Percentiles rank a stretch among this genome's conserved stretches.
phyloP scores from a whole-genome alignment of 768 basidiomycete species.

The Lactarius deliciosus region DNA sequence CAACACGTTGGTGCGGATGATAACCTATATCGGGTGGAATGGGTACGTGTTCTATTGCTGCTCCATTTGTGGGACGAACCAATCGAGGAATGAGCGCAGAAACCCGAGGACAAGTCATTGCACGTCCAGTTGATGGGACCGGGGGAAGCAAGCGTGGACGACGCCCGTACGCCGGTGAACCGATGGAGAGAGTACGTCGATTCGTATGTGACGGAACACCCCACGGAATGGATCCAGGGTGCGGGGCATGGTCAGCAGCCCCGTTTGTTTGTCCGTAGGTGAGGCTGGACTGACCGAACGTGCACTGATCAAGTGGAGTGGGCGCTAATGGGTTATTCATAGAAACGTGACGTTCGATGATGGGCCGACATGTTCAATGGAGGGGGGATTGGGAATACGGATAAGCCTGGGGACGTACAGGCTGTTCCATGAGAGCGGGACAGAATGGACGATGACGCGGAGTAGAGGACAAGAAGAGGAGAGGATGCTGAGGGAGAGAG shows the following conservation, averaged over 20 bases:
- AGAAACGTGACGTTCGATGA: constrained; percentile 48
- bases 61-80: constrained; percentile 13
- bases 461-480: constrained; percentile 39
- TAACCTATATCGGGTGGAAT: constrained; percentile 75
- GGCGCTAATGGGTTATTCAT: constrained; percentile 43
- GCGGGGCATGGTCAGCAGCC: constrained; percentile 38
- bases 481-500: constrained; percentile 40
- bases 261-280: constrained; percentile 27
- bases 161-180: constrained; percentile 46
- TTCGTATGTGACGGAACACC: constrained; percentile 66
- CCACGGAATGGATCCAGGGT: constrained; percentile 68
- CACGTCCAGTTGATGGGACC: constrained; percentile 58
- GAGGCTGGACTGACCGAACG: not conserved
- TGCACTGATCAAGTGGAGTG: not conserved
- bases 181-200: constrained; percentile 78
- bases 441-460: constrained; percentile 57
- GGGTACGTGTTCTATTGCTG: constrained; percentile 50
- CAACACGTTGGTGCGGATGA: constrained; percentile 72
- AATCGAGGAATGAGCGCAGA: constrained; percentile 41
- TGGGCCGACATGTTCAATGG: constrained; percentile 32
- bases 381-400: constrained; percentile 52
- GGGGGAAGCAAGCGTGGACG: constrained; percentile 65
- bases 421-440: constrained; percentile 62
- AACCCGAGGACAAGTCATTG: constrained; percentile 53
- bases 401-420: constrained; percentile 63